Evolutionary conservation across 176 grass and related monocot genomes (phyloP).

Genomic region (Zea mays): Zm-B73-REFERENCE-NAM-5.0 NC_050104.1:31798001-31798500

Average conservation of each 20-base stretch:
- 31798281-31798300: constrained; percentile 59
- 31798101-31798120: too few relatives aligned
- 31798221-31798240: constrained; percentile 62
- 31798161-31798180: too few relatives aligned
- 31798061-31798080: too few relatives aligned
- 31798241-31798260: constrained; percentile 52
- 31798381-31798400: constrained; percentile 89
- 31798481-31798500: not conserved
- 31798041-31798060: too few relatives aligned
- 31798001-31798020: too few relatives aligned
- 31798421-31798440: not conserved
- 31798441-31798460: not conserved
- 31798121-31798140: too few relatives aligned
- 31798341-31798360: constrained; percentile 97
- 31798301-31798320: constrained; percentile 59
- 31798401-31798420: not conserved
- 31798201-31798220: too few relatives aligned
- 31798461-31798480: not conserved
- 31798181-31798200: too few relatives aligned
- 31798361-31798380: constrained; percentile 48
- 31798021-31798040: too few relatives aligned
- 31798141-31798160: too few relatives aligned
- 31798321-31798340: constrained; percentile 96
- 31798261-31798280: constrained; percentile 49
- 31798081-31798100: too few relatives aligned